Conservation (phyloP, 169 alveolate genomes). For the Plasmodium inui region DNA sequence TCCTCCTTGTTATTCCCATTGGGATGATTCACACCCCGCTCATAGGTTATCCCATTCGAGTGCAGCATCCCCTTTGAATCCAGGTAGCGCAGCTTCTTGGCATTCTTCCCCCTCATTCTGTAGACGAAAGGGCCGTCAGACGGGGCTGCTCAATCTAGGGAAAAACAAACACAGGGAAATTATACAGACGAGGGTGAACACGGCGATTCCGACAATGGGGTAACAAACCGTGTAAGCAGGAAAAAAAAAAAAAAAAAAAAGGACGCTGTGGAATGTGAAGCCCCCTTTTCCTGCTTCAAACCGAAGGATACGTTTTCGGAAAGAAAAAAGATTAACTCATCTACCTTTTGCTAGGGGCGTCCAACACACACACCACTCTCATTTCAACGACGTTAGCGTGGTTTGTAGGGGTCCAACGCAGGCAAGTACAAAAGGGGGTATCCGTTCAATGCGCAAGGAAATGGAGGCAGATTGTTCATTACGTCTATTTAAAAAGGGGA, state of each 20-base stretch:
- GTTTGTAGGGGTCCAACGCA: background rate
- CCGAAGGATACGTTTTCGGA: background rate
- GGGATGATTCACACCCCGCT: background rate
- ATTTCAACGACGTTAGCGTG: background rate
- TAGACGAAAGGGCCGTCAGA: background rate
- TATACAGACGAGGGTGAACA: background rate
- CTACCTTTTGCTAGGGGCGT: background rate
- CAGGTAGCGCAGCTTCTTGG: slow-evolving; percentile 43
- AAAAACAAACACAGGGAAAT: background rate
- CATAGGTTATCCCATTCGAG: slow-evolving; percentile 34
- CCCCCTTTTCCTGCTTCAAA: background rate
- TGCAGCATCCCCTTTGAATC: slow-evolving; percentile 60
- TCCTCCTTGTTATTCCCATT: background rate
- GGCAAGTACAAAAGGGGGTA: background rate
- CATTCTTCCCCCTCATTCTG: slow-evolving; percentile 18
- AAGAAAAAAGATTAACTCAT: background rate
- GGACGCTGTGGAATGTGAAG: background rate
- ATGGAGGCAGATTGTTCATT: background rate
- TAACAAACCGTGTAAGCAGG: background rate
- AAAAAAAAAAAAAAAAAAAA: background rate
- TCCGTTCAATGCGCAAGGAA: background rate
- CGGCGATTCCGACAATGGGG: background rate
- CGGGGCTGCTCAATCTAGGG: background rate
- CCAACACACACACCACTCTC: background rate
- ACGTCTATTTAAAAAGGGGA: background rate